These are phyloP conservation scores for Carex myosuroides DNA, from an alignment of 176 grass and related monocot species.

Conservation along the genomic window DNA sequence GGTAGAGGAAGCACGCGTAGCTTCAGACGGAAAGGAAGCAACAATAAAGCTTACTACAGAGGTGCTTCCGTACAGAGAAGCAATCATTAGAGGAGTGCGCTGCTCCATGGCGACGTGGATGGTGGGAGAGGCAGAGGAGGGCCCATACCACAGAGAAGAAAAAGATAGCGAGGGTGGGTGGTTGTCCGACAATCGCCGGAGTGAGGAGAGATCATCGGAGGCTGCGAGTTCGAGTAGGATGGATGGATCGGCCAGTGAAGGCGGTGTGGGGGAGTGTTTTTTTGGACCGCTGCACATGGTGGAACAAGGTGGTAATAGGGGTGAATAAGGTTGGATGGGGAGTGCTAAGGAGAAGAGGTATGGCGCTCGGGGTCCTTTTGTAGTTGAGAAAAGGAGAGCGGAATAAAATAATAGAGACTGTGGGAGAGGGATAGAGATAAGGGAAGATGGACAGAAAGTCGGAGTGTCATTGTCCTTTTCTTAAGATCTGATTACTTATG, in stretches of 20 bases:
- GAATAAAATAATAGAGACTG: slow-evolving; percentile 42
- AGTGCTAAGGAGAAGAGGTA: not conserved
- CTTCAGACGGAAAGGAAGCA: slow-evolving; percentile 26
- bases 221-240: slow-evolving; percentile 70
- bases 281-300: slow-evolving; percentile 68
- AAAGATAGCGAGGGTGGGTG: slow-evolving; percentile 22
- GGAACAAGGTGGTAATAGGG: not conserved
- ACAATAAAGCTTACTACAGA: slow-evolving; percentile 46
- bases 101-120: slow-evolving; percentile 34
- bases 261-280: slow-evolving; percentile 38
- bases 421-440: slow-evolving; percentile 39
- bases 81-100: slow-evolving; percentile 79
- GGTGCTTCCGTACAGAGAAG: slow-evolving; percentile 63
- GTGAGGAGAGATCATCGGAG: slow-evolving; percentile 45
- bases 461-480: slow-evolving; percentile 23
- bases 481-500: not conserved
- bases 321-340: not conserved
- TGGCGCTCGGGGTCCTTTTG: slow-evolving; percentile 26
- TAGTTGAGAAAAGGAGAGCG: slow-evolving; percentile 24
- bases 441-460: slow-evolving; percentile 35
- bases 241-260: slow-evolving; percentile 1
- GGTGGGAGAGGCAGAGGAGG: slow-evolving; percentile 12
- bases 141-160: slow-evolving; percentile 44
- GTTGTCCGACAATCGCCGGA: slow-evolving; percentile 48
- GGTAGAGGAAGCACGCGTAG: slow-evolving; percentile 32